Percentiles rank a stretch among this genome's conserved stretches.
Evolutionary conservation across 2,329 filamentous ascomycete genomes (phyloP).

Genomic region (Dothideomycetidae sp.): DNA sequence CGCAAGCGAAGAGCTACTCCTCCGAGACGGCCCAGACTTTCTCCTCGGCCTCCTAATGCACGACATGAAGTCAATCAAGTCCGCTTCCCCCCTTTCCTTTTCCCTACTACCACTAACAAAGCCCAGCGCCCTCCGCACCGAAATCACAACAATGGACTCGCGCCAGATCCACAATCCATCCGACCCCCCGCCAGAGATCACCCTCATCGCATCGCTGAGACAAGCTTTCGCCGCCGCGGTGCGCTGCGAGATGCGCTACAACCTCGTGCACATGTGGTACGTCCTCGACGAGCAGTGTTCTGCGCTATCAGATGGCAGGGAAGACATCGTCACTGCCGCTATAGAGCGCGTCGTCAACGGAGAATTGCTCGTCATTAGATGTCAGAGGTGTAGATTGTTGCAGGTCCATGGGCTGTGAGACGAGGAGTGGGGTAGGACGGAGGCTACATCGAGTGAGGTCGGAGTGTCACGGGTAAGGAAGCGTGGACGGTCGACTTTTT

Average conservation of each 20-base stretch:
- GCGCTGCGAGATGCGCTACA: slow-evolving; percentile 14
- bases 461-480: too few species aligned
- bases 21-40: slow-evolving; percentile 19
- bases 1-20: slow-evolving; percentile 21
- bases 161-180: slow-evolving; percentile 15
- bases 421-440: too few species aligned
- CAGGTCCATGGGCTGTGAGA: slow-evolving; percentile 5
- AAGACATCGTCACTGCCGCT: slow-evolving; percentile 2
- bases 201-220: slow-evolving; percentile 18
- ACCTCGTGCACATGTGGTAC: slow-evolving; percentile 22
- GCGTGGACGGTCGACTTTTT: too few species aligned
- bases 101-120: neutral
- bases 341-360: slow-evolving; percentile 9
- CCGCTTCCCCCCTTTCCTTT: slow-evolving; percentile 7
- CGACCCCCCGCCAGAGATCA: slow-evolving; percentile 15
- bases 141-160: slow-evolving; percentile 16
- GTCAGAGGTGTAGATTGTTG: slow-evolving; percentile 6
- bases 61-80: slow-evolving; percentile 14
- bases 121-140: slow-evolving; percentile 15
- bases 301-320: slow-evolving; percentile 3
- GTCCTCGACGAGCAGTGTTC: slow-evolving; percentile 13
- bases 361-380: slow-evolving; percentile 6
- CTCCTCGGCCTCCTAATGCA: slow-evolving; percentile 17
- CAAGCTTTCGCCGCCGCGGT: slow-evolving; percentile 17
- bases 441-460: too few species aligned